Conservation (phyloP, 257 asterid genomes). For the Rehmannia glutinosa region DNA sequence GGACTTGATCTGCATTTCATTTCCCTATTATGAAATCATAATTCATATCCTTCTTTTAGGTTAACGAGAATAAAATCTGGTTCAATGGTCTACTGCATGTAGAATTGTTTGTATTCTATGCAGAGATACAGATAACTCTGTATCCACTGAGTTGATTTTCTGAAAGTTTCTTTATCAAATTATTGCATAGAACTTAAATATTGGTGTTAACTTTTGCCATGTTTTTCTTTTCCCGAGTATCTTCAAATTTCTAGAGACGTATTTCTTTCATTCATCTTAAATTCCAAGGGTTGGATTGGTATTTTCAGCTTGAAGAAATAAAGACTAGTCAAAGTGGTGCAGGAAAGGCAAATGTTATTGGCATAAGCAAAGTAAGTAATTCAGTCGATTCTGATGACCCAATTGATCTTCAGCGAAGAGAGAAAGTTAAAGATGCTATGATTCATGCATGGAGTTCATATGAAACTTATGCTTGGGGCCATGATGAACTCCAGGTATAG, state of each 20-base stretch:
- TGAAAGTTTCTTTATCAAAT: not conserved
- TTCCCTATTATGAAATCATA: not conserved
- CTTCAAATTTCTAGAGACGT: not conserved
- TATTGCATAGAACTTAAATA: not conserved
- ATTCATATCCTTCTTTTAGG: not conserved
- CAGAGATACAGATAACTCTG: not conserved
- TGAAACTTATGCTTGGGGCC: constrained; percentile 98
- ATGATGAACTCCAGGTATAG: constrained; percentile 93
- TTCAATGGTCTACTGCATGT: not conserved
- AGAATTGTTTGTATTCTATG: not conserved
- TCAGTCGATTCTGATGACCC: constrained; percentile 52
- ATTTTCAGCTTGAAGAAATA: constrained; percentile 65
- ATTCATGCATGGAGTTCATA: constrained; percentile 95
- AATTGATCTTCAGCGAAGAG: constrained; percentile 61
- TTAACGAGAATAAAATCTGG: not conserved
- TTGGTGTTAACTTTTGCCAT: not conserved
- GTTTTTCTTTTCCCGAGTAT: not conserved
- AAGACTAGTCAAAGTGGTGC: constrained; percentile 37
- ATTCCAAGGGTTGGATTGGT: constrained; percentile 16
- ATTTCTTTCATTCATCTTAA: not conserved
- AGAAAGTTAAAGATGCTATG: constrained; percentile 93
- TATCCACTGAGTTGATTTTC: not conserved
- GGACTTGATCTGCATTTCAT: not conserved
- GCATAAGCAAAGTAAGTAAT: constrained; percentile 20
- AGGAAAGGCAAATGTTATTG: constrained; percentile 18